phyloP scores from a whole-genome alignment of 2,329 filamentous ascomycete species.

The Aspergillus brunneoviolaceus region DNA sequence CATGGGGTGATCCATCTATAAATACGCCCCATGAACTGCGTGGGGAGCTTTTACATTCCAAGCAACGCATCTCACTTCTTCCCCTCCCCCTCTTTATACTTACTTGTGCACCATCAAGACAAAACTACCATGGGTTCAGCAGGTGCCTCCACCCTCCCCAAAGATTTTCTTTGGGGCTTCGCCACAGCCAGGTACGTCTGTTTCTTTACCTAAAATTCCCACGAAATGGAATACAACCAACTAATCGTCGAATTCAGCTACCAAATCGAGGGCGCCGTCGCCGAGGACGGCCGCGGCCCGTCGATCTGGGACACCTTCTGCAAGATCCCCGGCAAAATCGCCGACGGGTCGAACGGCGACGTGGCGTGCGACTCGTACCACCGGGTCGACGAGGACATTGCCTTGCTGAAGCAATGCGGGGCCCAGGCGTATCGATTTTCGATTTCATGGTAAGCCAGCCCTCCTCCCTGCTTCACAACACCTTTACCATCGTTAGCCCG shows the following conservation, averaged over 20 bases:
- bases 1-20: not conserved
- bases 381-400: slow-evolving; percentile 73
- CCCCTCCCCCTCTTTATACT: not conserved
- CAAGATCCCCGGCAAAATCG: slow-evolving; percentile 76
- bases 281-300: slow-evolving; percentile 74
- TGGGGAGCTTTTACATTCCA: not conserved
- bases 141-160: slow-evolving; percentile 50
- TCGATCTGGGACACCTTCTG: slow-evolving; percentile 94
- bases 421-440: slow-evolving; percentile 80
- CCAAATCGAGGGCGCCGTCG: slow-evolving; percentile 77
- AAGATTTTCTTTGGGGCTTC: slow-evolving; percentile 76
- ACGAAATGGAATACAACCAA: not conserved
- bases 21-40: not conserved
- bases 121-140: slow-evolving; percentile 26
- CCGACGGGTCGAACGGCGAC: slow-evolving; percentile 70
- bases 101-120: not conserved
- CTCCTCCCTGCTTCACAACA: no score
- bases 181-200: slow-evolving; percentile 66
- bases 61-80: not conserved
- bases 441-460: slow-evolving; percentile 60
- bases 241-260: slow-evolving; percentile 58
- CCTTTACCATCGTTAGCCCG: not conserved
- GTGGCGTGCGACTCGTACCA: slow-evolving; percentile 87
- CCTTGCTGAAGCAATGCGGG: slow-evolving; percentile 70
- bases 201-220: not conserved